Base-by-base conservation (phyloP, 345 rosid species). In the Cardamine chenopodiifolia region DNA sequence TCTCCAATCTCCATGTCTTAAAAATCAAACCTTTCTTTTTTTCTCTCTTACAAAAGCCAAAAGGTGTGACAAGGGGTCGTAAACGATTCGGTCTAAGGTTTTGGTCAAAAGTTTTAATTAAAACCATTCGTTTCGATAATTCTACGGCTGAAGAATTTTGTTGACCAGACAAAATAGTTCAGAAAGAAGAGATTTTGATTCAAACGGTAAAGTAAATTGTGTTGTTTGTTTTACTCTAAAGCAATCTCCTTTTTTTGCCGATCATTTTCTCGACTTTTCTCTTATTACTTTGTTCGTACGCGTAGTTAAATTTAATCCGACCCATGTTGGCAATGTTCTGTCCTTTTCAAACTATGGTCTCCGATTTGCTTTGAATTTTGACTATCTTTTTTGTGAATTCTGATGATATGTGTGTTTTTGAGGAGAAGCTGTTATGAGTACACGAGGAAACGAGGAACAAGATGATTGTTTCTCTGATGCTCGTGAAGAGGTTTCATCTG, bases 381-480 rank as follows among this genome's bases (percentile, higher is more conserved):
- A 76, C 66, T 55, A n/a, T 15, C 45, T 42, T 25, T 13, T 20
- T 13, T 7, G 4, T 22, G 4, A 20, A 59, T 60, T 37, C 4
- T 29, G 32, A 25, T 8, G 2, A 53, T 1, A 9, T 17, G 14
- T 29, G 28, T 26, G 10, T 10, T 61, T 37, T 44, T 35, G 50
- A 59, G 64, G 81, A 83, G 89, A 84, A 32, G 54, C 10, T 25
- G 53, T 54, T 77, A 82, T 84, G 91, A 83, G 65, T 62, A 76
- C 62, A 64, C 65, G 6, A 58, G 52, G 66, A 42, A 70, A 59
- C 8, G 85, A 66, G 53, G 85, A 79, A 71, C 86, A 79, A 22
- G 87, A 82, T 6, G 88, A 81, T 11, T 69, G 57, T 23, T 89
- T 86, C 74, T 82, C 83, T 44, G 95, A 91, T 78, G 86, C 86